Percentiles rank a stretch among this genome's conserved stretches.
These are phyloP conservation scores for Lagerstroemia speciosa DNA, from an alignment of 345 rosid genomes.

Conservation along the genomic window DNA sequence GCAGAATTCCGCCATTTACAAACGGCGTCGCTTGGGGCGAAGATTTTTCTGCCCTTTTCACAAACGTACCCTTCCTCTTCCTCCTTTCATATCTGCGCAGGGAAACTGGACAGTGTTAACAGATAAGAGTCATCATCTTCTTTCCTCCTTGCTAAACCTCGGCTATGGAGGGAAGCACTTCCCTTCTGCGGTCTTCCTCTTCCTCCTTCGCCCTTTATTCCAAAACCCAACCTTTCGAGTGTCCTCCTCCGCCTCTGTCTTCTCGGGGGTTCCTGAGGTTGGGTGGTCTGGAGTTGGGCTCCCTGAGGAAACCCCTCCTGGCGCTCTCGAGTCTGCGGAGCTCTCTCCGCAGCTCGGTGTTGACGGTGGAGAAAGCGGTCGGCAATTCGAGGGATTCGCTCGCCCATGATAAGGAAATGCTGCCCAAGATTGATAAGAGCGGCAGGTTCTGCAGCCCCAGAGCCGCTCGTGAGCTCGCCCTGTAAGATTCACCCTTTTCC, in stretches of 20 bases:
- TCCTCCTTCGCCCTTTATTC: slow-evolving; percentile 3
- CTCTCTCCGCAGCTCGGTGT: slow-evolving; percentile 32
- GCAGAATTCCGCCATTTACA: not conserved
- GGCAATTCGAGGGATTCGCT: slow-evolving; percentile 17
- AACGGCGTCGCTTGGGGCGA: not conserved
- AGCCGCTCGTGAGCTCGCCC: slow-evolving; percentile 95
- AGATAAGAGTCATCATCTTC: not conserved
- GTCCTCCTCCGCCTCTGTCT: not conserved
- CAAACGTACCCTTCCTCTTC: not conserved
- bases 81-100: not conserved
- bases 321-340: slow-evolving; percentile 9
- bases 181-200: slow-evolving; percentile 21
- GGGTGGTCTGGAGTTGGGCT: not conserved
- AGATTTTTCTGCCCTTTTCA: no score
- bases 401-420: slow-evolving; percentile 24
- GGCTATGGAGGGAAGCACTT: slow-evolving; percentile 28
- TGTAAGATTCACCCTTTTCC: slow-evolving; percentile 31
- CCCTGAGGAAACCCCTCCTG: not conserved
- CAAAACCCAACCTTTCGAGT: slow-evolving; percentile 6
- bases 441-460: slow-evolving; percentile 96
- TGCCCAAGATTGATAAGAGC: slow-evolving; percentile 83
- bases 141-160: slow-evolving; percentile 27
- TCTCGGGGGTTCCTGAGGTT: not conserved
- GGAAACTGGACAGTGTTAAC: not conserved
- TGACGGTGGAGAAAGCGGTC: slow-evolving; percentile 33